Evolutionary conservation across 805 yeast species (phyloP).

Genomic region (Komagataella phaffii): DNA sequence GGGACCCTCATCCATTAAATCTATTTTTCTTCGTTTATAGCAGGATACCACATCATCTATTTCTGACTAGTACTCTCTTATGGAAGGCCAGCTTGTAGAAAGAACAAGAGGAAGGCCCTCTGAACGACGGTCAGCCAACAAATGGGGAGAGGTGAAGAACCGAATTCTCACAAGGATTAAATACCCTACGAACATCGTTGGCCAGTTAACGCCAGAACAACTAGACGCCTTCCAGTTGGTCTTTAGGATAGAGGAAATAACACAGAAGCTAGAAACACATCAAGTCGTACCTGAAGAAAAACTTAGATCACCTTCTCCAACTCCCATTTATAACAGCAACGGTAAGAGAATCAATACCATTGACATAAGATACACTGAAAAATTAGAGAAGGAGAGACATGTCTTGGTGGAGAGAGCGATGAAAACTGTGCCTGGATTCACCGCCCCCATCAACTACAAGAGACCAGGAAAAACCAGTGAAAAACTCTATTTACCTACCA

Average conservation of each 20-base stretch:
- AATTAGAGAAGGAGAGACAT: conserved; percentile 70
- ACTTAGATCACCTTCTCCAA: conserved; percentile 70
- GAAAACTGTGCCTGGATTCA: conserved; percentile 57
- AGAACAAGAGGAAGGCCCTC: neutral
- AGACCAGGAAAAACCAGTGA: conserved; percentile 56
- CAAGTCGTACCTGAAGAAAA: conserved; percentile 36
- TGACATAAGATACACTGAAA: conserved; percentile 47
- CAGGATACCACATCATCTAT: neutral
- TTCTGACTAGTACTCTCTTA: neutral
- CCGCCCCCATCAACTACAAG: conserved; percentile 68
- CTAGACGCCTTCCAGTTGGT: conserved; percentile 56
- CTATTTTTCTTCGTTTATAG: neutral
- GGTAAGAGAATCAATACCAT: conserved; percentile 85
- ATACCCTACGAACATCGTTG: conserved; percentile 1
- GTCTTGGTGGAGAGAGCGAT: conserved; percentile 64
- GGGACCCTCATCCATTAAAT: neutral
- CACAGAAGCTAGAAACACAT: conserved; percentile 39
- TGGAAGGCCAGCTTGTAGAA: neutral
- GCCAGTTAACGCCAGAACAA: conserved; percentile 58
- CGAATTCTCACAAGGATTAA: neutral
- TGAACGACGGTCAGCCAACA: neutral
- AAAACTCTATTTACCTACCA: conserved; percentile 73
- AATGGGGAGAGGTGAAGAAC: neutral
- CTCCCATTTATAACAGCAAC: conserved; percentile 73
- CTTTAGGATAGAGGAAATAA: conserved; percentile 71